A percentile compares a stretch with the other conserved stretches of the same genome.
phyloP scores from a whole-genome alignment of 306 rosid species.

The Mimosa bimucronata region DNA sequence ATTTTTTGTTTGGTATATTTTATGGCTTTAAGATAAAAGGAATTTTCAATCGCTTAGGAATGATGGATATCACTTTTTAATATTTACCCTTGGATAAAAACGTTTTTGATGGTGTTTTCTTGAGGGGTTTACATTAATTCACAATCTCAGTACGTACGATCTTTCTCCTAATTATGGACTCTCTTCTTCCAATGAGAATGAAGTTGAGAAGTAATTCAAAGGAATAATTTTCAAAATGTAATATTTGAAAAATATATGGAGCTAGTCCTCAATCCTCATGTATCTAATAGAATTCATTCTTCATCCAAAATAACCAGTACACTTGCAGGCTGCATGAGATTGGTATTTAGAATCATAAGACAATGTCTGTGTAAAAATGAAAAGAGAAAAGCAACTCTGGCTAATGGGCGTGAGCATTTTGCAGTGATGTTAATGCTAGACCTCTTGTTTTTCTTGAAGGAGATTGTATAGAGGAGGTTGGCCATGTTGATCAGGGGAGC shows the following conservation, averaged over 20 bases:
- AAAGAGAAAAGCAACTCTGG: neutral
- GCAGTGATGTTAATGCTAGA: neutral
- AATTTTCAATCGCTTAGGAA: too few species aligned
- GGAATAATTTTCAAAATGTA: neutral
- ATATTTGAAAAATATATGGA: neutral
- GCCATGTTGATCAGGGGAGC: slow-evolving; percentile 41
- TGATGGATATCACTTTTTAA: too few species aligned
- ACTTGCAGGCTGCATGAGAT: neutral
- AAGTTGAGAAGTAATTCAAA: neutral
- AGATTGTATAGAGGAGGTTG: slow-evolving; percentile 45
- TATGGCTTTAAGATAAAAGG: too few species aligned
- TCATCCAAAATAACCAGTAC: neutral
- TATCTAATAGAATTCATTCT: neutral
- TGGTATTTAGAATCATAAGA: neutral
- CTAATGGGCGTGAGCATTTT: neutral
- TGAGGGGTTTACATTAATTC: too few species aligned
- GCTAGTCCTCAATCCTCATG: neutral
- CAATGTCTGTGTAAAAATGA: neutral
- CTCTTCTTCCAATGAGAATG: neutral
- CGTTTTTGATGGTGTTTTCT: too few species aligned
- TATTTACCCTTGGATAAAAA: too few species aligned
- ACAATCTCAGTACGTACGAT: too few species aligned
- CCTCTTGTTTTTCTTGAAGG: slow-evolving; percentile 2
- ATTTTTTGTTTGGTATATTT: too few species aligned
- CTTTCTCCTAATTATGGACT: too few species aligned